A percentile compares a stretch with the other conserved stretches of the same genome.
Conservation (phyloP, 306 rosid species). For the Castanospermum australe region DNA sequence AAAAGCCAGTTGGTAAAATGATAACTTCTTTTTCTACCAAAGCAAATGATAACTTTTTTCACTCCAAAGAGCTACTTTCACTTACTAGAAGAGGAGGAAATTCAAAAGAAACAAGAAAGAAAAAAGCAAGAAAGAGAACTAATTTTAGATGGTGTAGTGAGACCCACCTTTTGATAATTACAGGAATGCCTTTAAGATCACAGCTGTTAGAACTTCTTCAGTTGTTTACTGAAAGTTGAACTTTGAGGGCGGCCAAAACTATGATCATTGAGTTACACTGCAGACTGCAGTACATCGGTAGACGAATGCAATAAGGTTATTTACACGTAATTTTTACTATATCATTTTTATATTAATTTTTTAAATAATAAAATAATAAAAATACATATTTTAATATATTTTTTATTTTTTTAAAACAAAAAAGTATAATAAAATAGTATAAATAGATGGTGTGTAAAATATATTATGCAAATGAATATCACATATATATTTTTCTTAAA, state of each 20-base stretch:
- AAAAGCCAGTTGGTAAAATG: neutral
- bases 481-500: neutral
- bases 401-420: too few relatives aligned
- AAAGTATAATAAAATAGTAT: too few relatives aligned
- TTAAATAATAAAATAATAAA: too few relatives aligned
- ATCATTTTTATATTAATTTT: too few relatives aligned
- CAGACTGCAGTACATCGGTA: too few relatives aligned
- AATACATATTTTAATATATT: too few relatives aligned
- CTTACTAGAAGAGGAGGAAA: neutral
- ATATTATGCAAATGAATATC: neutral
- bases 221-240: conserved; percentile 33
- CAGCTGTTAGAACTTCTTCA: conserved; percentile 34
- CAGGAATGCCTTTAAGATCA: conserved; percentile 35
- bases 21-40: too few relatives aligned
- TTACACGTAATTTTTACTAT: too few relatives aligned
- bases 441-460: too few relatives aligned
- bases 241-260: conserved; percentile 33
- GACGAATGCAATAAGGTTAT: too few relatives aligned
- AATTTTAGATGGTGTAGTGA: conserved; percentile 7
- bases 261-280: conserved; percentile 1
- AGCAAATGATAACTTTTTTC: neutral
- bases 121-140: neutral
- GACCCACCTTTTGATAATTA: conserved; percentile 29
- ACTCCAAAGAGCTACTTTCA: neutral
- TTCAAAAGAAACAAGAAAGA: neutral